phyloP scores from a whole-genome alignment of 345 rosid species.

The Camelina neglecta region DNA sequence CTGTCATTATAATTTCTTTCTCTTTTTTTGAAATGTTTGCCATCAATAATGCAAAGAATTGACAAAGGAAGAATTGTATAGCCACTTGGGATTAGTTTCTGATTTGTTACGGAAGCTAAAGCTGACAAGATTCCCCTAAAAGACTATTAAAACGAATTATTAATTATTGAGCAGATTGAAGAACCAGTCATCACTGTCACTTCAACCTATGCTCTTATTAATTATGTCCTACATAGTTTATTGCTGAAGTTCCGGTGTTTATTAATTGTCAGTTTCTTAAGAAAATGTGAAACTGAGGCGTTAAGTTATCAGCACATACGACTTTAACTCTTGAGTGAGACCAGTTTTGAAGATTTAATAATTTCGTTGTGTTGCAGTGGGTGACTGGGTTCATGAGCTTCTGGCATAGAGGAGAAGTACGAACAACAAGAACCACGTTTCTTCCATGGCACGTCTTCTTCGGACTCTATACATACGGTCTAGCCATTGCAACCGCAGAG shows the following conservation, averaged over 20 bases:
- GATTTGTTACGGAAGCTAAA: constrained; percentile 18
- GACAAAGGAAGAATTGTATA: constrained; percentile 3
- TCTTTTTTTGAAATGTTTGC: not conserved
- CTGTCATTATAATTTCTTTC: constrained; percentile 1
- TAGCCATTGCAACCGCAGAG: constrained; percentile 88
- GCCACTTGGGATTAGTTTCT: constrained; percentile 40
- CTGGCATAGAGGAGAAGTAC: constrained; percentile 80
- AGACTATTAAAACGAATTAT: not conserved
- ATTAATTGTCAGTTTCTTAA: not conserved
- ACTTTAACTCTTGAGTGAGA: not conserved
- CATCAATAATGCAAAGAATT: constrained; percentile 30
- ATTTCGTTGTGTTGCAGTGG: constrained; percentile 62
- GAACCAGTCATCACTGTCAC: constrained; percentile 20
- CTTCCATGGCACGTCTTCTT: constrained; percentile 94
- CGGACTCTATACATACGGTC: constrained; percentile 81
- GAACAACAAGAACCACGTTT: constrained; percentile 58
- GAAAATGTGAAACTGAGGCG: not conserved
- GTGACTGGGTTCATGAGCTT: constrained; percentile 82
- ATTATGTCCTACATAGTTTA: not conserved
- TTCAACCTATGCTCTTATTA: not conserved
- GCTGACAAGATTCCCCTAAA: constrained; percentile 36
- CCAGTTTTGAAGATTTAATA: not conserved
- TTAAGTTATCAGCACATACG: not conserved
- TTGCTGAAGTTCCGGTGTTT: not conserved
- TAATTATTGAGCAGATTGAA: not conserved